Percentiles rank a stretch among this genome's conserved stretches.
Conservation (phyloP, 371 early-diverging fungal species). For the Fennellomyces sp. region DNA sequence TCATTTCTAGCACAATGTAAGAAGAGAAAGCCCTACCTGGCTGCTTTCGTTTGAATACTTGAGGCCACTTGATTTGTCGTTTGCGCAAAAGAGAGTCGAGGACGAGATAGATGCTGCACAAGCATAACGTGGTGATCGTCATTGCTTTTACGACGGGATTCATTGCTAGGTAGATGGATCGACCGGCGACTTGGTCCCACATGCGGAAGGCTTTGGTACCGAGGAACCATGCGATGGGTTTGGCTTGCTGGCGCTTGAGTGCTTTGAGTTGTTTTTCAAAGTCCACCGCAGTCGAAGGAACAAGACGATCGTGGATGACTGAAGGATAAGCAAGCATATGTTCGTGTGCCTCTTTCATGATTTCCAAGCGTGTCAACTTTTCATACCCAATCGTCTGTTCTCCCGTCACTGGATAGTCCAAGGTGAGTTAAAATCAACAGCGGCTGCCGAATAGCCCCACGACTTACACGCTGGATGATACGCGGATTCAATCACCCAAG, state of each 20-base stretch:
- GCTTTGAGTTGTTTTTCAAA: not conserved
- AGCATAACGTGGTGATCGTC: constrained; percentile 5
- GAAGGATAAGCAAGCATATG: constrained; percentile 28
- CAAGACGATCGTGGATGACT: constrained; percentile 24
- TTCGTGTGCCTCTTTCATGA: constrained; percentile 28
- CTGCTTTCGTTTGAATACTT: not conserved
- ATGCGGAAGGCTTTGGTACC: constrained; percentile 11
- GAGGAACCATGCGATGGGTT: constrained; percentile 24
- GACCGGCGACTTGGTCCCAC: constrained; percentile 32
- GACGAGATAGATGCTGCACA: constrained; percentile 7
- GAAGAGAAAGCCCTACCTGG: not conserved
- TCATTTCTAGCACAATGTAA: not conserved
- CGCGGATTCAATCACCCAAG: constrained; percentile 63
- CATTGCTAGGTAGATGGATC: constrained; percentile 22
- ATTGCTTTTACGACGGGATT: constrained; percentile 25
- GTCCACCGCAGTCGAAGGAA: constrained; percentile 2
- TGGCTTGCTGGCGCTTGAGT: not conserved
- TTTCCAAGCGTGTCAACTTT: constrained; percentile 16
- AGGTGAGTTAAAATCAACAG: not conserved
- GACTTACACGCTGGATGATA: constrained; percentile 33
- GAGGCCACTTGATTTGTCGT: constrained; percentile 26
- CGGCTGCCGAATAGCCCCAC: no score
- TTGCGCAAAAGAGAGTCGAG: constrained; percentile 22
- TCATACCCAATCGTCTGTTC: constrained; percentile 11
- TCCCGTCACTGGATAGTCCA: constrained; percentile 12